A percentile compares a stretch with the other conserved stretches of the same genome.
These are phyloP conservation scores for Chlorokybus atmophyticus DNA, from an alignment of 139 green algal genomes.

Conservation along the genomic window DNA sequence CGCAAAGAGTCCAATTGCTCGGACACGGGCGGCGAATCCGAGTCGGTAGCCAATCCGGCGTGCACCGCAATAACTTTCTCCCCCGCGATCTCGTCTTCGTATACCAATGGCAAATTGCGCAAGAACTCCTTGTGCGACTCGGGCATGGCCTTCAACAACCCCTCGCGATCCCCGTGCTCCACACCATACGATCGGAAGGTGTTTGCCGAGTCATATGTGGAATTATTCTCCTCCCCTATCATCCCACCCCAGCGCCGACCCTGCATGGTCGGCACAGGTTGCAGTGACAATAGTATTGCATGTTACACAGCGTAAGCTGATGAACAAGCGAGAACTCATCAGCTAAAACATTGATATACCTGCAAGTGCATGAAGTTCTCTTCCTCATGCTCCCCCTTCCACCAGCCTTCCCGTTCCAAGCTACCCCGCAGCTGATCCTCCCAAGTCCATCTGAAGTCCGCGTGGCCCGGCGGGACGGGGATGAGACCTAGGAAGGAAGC, in stretches of 20 bases:
- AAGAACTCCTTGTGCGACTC: slow-evolving; percentile 30
- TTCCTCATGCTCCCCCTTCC: too few species aligned
- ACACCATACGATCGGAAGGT: slow-evolving; percentile 27
- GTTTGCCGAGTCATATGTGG: slow-evolving; percentile 18
- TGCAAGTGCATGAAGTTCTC: too few species aligned
- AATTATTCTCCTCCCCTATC: slow-evolving; percentile 11
- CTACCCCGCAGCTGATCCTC: too few species aligned
- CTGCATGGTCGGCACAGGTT: background rate
- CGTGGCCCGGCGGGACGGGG: too few species aligned
- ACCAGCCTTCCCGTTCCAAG: too few species aligned
- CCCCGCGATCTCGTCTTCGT: slow-evolving; percentile 11
- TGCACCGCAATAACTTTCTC: slow-evolving; percentile 26
- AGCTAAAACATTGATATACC: too few species aligned
- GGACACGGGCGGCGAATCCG: background rate
- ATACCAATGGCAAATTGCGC: slow-evolving; percentile 13
- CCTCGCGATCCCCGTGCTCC: slow-evolving; percentile 15
- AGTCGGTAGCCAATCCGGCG: slow-evolving; percentile 18
- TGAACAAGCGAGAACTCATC: too few species aligned
- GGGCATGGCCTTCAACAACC: slow-evolving; percentile 13
- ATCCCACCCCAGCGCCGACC: slow-evolving; percentile 17
- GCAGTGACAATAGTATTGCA: too few species aligned
- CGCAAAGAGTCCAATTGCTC: slow-evolving; percentile 10
- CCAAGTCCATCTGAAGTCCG: too few species aligned
- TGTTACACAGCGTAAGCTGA: too few species aligned
- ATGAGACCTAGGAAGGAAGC: too few species aligned